phyloP scores from a whole-genome alignment of 2,329 filamentous ascomycete species.

The Epichloe amarillans region DNA sequence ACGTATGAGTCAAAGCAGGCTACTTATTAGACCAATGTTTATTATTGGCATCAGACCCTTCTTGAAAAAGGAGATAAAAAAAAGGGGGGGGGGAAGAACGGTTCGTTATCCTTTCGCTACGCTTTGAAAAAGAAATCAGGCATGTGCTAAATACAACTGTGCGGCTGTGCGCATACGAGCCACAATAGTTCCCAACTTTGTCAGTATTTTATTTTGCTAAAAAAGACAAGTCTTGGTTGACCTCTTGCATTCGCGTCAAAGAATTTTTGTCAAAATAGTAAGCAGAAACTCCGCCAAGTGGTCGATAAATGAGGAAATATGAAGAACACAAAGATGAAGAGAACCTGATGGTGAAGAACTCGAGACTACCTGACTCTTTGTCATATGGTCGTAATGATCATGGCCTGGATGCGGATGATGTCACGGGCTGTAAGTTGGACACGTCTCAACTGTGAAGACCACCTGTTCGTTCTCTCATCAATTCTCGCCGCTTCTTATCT shows the following conservation, averaged over 20 bases:
- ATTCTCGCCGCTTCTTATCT: slow-evolving; percentile 51
- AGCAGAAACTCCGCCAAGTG: neutral
- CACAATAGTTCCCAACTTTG: neutral
- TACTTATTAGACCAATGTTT: too few species aligned
- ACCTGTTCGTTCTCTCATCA: slow-evolving; percentile 51
- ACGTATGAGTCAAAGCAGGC: too few species aligned
- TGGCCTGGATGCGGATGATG: neutral
- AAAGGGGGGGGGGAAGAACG: too few species aligned
- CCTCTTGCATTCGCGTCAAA: neutral
- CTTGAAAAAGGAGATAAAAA: slow-evolving; percentile 11
- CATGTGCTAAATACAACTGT: slow-evolving; percentile 1
- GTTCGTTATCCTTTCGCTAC: neutral
- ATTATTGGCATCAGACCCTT: too few species aligned
- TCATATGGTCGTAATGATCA: too few species aligned
- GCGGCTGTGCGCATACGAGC: neutral
- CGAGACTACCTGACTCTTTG: neutral
- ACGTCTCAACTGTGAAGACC: slow-evolving; percentile 27
- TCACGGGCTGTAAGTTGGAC: neutral
- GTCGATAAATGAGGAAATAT: neutral
- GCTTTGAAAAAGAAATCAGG: neutral
- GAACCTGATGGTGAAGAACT: neutral
- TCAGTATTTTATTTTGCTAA: neutral
- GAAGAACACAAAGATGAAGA: neutral
- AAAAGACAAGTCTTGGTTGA: neutral
- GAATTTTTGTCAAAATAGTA: slow-evolving; percentile 1